Base-by-base conservation (phyloP, 192 early-diverging fungal species). In the Coemansia sp. region DNA sequence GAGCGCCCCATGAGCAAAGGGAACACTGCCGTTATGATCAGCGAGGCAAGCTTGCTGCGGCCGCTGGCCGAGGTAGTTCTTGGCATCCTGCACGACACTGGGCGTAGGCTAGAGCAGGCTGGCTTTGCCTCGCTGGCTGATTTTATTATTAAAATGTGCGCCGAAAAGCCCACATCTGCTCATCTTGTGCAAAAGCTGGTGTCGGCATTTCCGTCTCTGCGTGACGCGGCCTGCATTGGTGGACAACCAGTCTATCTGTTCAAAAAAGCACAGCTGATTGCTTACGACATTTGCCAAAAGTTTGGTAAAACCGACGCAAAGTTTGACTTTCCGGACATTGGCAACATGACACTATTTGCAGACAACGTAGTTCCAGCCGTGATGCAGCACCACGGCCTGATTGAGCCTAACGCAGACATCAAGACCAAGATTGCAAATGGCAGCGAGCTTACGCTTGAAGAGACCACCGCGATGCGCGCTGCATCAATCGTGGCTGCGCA, bases 361-460 rank as follows among this genome's bases (percentile, higher is more conserved):
- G 90, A 92, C 53, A 88, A 86, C 60, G 87, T 87, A 9, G 77
- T 92, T 17, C 87, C 88, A 4, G 80, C 83, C 2, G 69, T 90
- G 60, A 60, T 90, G 51, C 65, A 66, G 30, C 63, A 86, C 51
- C 64, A 82, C 15, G 79, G 78, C 2, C 51, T 89, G 13, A 58
- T 88, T 35, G 36, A 53, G 22, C 81, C 67, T 0, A 53, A 79
- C 41, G 49, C 79, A 11, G 54, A 26, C 2, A 66, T 86, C 58
- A 55, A 69, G 33, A 47, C 68, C 7, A 82, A 82, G 21, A 73
- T 85, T 41, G 55, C 63, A 0, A 59, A 38, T 0, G 68, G 68
- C 7, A 30, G 50, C 39, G 83, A 85, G 38, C 66, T 81, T 8
- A 59, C 79, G 1, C 59, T 81, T 1, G 58, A 70, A 17, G 81